Evolutionary conservation across 345 rosid genomes (phyloP), one percentile per base, ranked within the genome.

Genomic region (Rhizophora mangle): DNA sequence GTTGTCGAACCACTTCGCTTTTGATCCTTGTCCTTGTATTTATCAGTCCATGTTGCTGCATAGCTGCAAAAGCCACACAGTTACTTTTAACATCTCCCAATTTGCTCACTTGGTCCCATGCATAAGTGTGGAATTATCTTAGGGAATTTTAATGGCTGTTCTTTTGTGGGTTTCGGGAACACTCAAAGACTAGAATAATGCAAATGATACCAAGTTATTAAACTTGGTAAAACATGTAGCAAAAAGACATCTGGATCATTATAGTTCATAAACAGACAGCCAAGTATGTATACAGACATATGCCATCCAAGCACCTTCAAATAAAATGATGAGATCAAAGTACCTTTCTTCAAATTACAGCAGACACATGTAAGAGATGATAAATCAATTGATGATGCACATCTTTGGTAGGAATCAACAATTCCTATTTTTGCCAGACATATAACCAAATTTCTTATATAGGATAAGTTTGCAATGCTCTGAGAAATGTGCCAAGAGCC

Each of bases 21-120:
- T 65, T 78, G 72, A 57, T 85, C 85, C 79, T 66, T 77, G 76
- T 89, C 90, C 74, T 88, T 86, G 68, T 88, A 65, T 58, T 91
- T 94, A 65, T 87, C 97, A 22, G 76, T 85, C 98, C 98, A 94
- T 73, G 95, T 81, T 73, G 68, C 86, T 32, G 96, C 99, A 79
- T 95, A 95, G 82, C 97, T 92, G 83, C 82, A 80, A 56, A 5
- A 29, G n/a, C 8, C 32, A 3, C 64, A 55, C 20, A 16, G 22
- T 30, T 19, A 53, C 13, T 5, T 63, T 63, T 36, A 8, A 24
- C 49, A 52, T 20, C 59, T 60, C 30, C 30, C 24, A 37, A 56
- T 3, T 8, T 16, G 53, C 26, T 21, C 37, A 8, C 37, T 8
- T 7, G 8, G 37, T 34, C 2, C 37, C 37, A 34, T 3, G 6